Conservation (phyloP, 345 rosid species). For the Stellera chamaejasme region DNA sequence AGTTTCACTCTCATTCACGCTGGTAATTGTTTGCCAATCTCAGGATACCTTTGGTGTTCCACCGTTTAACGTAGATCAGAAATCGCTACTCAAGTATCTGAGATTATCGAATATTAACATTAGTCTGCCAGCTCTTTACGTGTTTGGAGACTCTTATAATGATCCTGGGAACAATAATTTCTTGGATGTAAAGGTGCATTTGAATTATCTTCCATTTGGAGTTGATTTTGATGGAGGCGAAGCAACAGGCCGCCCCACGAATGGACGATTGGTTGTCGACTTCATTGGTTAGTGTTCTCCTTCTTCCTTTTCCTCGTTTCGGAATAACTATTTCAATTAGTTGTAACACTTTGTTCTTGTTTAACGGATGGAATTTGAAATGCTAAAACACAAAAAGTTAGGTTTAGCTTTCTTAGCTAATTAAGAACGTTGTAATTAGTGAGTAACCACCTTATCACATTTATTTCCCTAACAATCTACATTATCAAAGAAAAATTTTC, state of each 20-base stretch:
- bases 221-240: conserved; percentile 4
- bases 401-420: too few species aligned
- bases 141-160: conserved; percentile 3
- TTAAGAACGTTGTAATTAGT: too few species aligned
- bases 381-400: too few species aligned
- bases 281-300: background rate
- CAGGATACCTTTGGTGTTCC: background rate
- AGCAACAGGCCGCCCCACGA: background rate
- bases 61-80: background rate
- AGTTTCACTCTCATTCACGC: too few species aligned
- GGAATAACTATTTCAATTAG: too few species aligned
- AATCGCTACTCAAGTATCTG: background rate
- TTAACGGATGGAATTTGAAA: too few species aligned
- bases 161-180: conserved; percentile 7
- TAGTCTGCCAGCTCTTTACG: conserved; percentile 2
- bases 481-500: too few species aligned
- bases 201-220: conserved; percentile 1
- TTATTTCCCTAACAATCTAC: too few species aligned
- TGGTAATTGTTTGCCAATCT: too few species aligned
- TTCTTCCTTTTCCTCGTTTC: too few species aligned
- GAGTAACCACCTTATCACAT: too few species aligned
- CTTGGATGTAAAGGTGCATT: background rate
- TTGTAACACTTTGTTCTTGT: too few species aligned
- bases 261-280: background rate
- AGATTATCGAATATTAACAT: background rate